Conservation (phyloP, 2,329 filamentous ascomycete genomes). For the Trichoderma cornu-damae region DNA sequence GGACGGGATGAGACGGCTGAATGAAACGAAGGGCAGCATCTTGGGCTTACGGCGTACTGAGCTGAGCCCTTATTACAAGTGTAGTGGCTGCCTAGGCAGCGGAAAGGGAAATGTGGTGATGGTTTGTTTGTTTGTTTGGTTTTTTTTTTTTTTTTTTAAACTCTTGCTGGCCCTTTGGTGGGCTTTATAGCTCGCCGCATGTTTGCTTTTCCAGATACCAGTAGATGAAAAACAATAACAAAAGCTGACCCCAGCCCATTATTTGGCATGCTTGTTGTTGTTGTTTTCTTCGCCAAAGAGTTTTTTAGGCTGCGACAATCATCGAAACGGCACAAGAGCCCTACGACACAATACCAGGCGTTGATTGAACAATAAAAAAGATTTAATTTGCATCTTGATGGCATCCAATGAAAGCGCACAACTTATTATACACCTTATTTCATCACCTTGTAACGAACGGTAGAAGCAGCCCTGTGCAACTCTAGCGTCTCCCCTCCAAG, state of each 20-base stretch:
- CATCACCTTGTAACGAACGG: background rate
- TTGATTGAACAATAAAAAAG: background rate
- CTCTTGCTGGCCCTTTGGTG: background rate
- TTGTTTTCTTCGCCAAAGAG: too few relatives aligned
- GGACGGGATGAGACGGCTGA: constrained; percentile 4
- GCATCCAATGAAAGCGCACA: background rate
- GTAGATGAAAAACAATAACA: constrained; percentile 26
- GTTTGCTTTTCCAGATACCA: constrained; percentile 23
- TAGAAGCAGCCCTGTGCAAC: too few relatives aligned
- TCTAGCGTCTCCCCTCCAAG: background rate
- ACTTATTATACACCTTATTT: background rate
- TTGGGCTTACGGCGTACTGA: background rate
- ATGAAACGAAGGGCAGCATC: background rate
- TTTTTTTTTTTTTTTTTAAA: background rate
- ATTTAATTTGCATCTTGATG: background rate
- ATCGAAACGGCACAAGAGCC: background rate
- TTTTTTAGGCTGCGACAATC: background rate
- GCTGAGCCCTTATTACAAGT: background rate
- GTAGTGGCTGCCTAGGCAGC: background rate
- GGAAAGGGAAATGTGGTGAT: background rate
- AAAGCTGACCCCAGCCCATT: constrained; percentile 11
- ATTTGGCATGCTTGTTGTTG: background rate
- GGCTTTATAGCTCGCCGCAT: background rate
- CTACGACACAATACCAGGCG: background rate
- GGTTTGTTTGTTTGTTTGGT: constrained; percentile 1